Evolutionary conservation across 345 rosid genomes (phyloP), one percentile per base, ranked within the genome.

Genomic region (Euphorbia peplus): DNA sequence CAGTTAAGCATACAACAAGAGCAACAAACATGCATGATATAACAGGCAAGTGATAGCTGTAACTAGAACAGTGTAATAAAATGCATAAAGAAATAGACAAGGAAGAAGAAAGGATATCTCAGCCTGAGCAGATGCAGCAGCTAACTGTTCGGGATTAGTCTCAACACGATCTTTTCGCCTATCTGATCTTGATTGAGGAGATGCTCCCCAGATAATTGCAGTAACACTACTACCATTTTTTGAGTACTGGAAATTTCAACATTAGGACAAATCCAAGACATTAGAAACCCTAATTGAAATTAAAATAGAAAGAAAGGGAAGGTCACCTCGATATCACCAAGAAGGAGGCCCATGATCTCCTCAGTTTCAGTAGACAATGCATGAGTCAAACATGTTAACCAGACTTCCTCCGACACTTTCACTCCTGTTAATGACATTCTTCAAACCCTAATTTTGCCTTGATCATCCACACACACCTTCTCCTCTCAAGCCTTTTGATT

Each of bases 261-360:
- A 73, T 64, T 22, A 71, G 19, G 71, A 44, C n/a, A 25, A 78
- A 3, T 14, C 37, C 64, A 42, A 14, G 30, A 52, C 16, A 19
- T n/a, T 5, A 4, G 41, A 26, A 3, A 55, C 32, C 4, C 68
- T 18, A 64, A 22, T 5, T 48, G 21, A 48, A 42, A 4, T 48
- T 48, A 13, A 54, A 24, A 16, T 8, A 32, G 30, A 2, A 21
- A 59, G 19, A 57, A 32, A 35, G 13, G 13, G 29, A 42, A 21
- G 14, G 25, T n/a, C n/a, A 93, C 97, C 99, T 95, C 87, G 72
- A 90, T 84, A 70, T 95, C 99, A 64, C 99, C 99, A 67, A 95
- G 99, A 63, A 95, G 97, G 69, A 95, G 96, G 32, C 99, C 99
- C 97, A 95, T 90, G 86, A 95, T 95, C 79, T 95, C 99, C 74